phyloP scores from a whole-genome alignment of 768 basidiomycete genomes.

The Boletus patriciae region DNA sequence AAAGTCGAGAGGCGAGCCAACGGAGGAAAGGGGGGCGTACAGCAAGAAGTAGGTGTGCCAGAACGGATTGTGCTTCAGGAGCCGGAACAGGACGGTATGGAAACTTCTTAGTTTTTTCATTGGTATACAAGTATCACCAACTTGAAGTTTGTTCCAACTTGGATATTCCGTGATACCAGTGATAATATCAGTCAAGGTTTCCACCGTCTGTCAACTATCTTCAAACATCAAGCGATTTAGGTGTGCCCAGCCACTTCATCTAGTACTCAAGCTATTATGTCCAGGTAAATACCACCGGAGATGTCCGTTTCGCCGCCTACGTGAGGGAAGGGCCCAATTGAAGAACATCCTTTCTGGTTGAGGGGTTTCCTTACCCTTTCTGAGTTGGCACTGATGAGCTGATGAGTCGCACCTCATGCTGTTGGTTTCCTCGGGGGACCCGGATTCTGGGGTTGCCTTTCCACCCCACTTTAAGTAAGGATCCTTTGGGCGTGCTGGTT shows the following conservation, averaged over 20 bases:
- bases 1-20: constrained; percentile 7
- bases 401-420: not conserved
- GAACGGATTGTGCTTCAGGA: constrained; percentile 40
- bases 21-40: constrained; percentile 8
- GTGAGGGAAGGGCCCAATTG: not conserved
- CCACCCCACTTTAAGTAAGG: not conserved
- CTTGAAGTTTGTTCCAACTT: not conserved
- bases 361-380: not conserved
- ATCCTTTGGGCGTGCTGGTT: not conserved
- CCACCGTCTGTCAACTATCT: not conserved
- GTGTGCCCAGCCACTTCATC: not conserved
- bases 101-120: constrained; percentile 19
- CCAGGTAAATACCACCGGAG: not conserved
- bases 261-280: not conserved
- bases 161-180: not conserved
- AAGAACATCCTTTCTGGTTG: not conserved
- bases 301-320: not conserved
- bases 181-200: not conserved
- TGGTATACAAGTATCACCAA: not conserved
- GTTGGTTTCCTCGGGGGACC: constrained; percentile 1
- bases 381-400: not conserved
- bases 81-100: constrained; percentile 46
- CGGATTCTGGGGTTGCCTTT: not conserved
- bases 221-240: not conserved
- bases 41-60: constrained; percentile 6